Base-by-base conservation (phyloP, 495 filamentous ascomycete genomes). In the Xylaria palmicola region DNA sequence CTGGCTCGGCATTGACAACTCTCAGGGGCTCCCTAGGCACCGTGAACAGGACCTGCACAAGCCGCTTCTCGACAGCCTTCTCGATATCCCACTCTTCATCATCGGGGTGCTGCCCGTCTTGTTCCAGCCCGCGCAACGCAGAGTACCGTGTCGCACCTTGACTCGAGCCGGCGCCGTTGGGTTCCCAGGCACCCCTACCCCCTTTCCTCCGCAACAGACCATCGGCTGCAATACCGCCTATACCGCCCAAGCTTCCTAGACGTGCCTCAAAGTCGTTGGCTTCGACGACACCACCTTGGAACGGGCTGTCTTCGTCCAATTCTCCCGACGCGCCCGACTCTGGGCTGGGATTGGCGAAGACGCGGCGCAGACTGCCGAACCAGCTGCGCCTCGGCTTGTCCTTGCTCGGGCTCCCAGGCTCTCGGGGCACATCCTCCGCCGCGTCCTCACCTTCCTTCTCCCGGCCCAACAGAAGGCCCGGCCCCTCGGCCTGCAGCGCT, bases 21-120 rank as follows among this genome's bases (percentile, higher is more conserved):
- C 93, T 79, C 65, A 98, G 70, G 71, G 82, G 85, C 76, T 92
- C 88, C 71, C 85, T 89, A 48, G 93, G 93, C 58, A 96, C 90
- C 1, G 92, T 96, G 72, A 95, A 98, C 79, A 95, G 95, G 62
- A 95, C 84, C 75, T 98, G 93, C 60, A 98, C 93, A 15, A 90
- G 82, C 43, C 92, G 73, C 51, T 83, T 84, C 73, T 93, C 87
- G 1, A 89, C 88, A 6, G 90, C 91, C 44, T 83, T 83, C 71
- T 97, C 93, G 34, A 97, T 83, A 68, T 97, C 93, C 92, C 93
- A 96, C 50, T 96, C 92, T 4, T 86, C 88, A 13, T 89, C 87
- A 1, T 79, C 79, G 0, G 74, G 69, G 0, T 75, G 70, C 4
- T 56, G 66, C 0, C 56, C 53, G 22, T 43, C 56, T 45, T 20